phyloP scores from a whole-genome alignment of 202 grass and related monocot genomes.

The Zizania palustris region DNA sequence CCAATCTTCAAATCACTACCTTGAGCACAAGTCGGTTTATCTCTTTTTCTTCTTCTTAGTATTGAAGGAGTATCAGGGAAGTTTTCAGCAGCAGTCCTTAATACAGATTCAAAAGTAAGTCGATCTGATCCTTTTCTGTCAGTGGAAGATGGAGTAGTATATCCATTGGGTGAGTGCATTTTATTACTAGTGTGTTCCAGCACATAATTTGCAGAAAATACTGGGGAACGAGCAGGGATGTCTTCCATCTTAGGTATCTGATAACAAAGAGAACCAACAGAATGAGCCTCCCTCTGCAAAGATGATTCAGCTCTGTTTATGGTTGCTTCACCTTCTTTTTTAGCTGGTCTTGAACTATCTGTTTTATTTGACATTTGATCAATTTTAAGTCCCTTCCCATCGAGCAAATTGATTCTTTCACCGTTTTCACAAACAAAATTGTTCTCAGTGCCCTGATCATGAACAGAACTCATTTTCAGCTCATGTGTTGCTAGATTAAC shows the following conservation, averaged over 20 bases:
- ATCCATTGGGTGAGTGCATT: slow-evolving; percentile 30
- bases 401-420: background rate
- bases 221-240: slow-evolving; percentile 38
- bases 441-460: slow-evolving; percentile 22
- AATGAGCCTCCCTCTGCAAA: slow-evolving; percentile 35
- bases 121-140: slow-evolving; percentile 35
- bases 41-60: slow-evolving; percentile 69
- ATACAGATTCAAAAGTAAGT: slow-evolving; percentile 63
- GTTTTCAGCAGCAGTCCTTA: slow-evolving; percentile 84
- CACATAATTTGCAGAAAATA: slow-evolving; percentile 33
- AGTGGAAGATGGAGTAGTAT: slow-evolving; percentile 35
- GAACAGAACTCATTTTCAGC: slow-evolving; percentile 34
- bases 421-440: slow-evolving; percentile 33
- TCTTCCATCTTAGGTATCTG: slow-evolving; percentile 64
- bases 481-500: slow-evolving; percentile 33
- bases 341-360: background rate
- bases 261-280: slow-evolving; percentile 80
- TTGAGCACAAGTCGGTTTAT: slow-evolving; percentile 28
- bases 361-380: slow-evolving; percentile 13
- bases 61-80: slow-evolving; percentile 84
- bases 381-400: slow-evolving; percentile 14
- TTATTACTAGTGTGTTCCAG: slow-evolving; percentile 2
- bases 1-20: slow-evolving; percentile 40
- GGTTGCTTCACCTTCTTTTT: slow-evolving; percentile 20
- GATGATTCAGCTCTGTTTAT: slow-evolving; percentile 17